Base-by-base conservation (phyloP, 2,329 filamentous ascomycete species). In the Hymenoscyphus infarciens region DNA sequence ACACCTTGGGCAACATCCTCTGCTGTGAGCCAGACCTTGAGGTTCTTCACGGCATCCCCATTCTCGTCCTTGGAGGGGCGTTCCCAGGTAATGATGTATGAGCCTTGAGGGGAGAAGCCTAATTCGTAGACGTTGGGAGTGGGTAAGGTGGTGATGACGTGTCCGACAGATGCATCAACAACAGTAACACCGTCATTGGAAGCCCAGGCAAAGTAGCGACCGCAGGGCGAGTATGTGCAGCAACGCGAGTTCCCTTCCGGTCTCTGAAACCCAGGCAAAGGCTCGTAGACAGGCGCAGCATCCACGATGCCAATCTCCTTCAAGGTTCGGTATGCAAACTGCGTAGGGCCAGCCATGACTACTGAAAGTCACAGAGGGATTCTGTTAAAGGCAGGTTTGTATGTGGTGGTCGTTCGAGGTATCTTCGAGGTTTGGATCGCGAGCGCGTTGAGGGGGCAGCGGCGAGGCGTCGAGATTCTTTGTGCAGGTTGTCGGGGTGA, bases 1-100 rank as follows among this genome's bases (percentile, higher is more conserved):
- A 78, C 79, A 57, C 78, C 85, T 55, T 83, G 83, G 56, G 85
- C 79, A 13, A 82, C 76, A 8, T 90, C 86, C 74, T 94, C 90
- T 61, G 91, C 79, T 39, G 91, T 92, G 74, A 87, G 87, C 95
- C 95, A 99, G 71, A 99, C 88, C 83, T 97, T 98, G 68, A 99
- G 81, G 76, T 99, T 99, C 85, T 97, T 97, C 70, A 87, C 88
- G 55, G 95, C 92, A 77, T 97, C 92, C 62, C 95, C 95, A 64
- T 90, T 88, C 74, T 94, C 94, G 73, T 98, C 94, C 81, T 98
- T 98, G 69, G 85, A 83, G 8, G 92, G 90, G 39, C 95, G 88
- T 81, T 99, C 94, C 92, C 93, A 98, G 60, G 95, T 98, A 75
- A 96, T 97, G 75, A 98, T 82, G 77, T 91, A 99, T 63, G 91